Evolutionary conservation across 2,329 filamentous ascomycete genomes (phyloP).

Genomic region (Calonectria fujianensis): DNA sequence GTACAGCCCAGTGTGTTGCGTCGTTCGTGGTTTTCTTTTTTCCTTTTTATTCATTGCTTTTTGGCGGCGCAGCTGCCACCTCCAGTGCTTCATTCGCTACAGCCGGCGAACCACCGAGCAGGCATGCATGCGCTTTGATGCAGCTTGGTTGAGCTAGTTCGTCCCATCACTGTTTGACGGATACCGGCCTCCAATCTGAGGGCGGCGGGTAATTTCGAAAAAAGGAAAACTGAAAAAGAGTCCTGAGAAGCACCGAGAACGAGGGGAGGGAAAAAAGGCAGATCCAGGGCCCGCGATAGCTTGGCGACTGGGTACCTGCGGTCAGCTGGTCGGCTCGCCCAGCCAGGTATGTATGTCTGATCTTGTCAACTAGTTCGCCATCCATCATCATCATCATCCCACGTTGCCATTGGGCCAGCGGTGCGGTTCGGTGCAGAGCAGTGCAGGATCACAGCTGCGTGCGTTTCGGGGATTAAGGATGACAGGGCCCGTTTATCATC

Average conservation of each 20-base stretch:
- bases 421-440: not conserved
- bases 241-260: conserved; percentile 17
- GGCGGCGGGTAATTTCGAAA: conserved; percentile 20
- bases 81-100: conserved; percentile 7
- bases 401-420: conserved; percentile 19
- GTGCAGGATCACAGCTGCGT: conserved; percentile 22
- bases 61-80: conserved; percentile 13
- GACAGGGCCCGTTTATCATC: conserved; percentile 10
- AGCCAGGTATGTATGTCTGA: conserved; percentile 10
- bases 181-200: conserved; percentile 29
- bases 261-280: conserved; percentile 1
- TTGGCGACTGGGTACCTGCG: not conserved
- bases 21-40: not conserved
- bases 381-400: conserved; percentile 18
- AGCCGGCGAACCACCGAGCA: conserved; percentile 12
- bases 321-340: not conserved
- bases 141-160: conserved; percentile 24
- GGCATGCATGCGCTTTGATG: conserved; percentile 24
- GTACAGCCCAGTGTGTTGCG: not conserved
- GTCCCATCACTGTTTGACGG: conserved; percentile 29
- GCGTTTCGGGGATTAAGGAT: conserved; percentile 19
- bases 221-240: conserved; percentile 10
- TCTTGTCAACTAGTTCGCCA: not conserved
- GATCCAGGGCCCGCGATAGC: conserved; percentile 14
- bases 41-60: conserved; percentile 28